Evolutionary conservation across 257 asterid species (phyloP).

Genomic region (Striga asiatica): DNA sequence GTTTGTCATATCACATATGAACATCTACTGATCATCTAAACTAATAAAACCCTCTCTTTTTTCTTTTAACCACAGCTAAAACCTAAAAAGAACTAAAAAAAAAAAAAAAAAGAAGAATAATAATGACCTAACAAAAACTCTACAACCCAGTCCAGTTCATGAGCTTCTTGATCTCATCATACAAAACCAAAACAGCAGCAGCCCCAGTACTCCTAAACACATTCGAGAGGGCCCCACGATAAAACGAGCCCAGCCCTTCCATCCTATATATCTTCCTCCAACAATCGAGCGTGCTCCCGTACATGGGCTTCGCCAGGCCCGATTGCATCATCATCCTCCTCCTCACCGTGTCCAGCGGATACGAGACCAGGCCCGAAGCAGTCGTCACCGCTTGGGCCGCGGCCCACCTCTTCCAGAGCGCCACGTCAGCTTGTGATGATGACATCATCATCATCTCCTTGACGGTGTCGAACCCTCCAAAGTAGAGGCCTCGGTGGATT

Average conservation of each 20-base stretch:
- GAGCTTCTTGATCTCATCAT: slow-evolving; percentile 81
- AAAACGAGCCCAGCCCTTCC: slow-evolving; percentile 72
- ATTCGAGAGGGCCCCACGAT: slow-evolving; percentile 91
- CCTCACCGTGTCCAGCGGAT: slow-evolving; percentile 85
- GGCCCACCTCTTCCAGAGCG: slow-evolving; percentile 81
- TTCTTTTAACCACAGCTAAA: no score
- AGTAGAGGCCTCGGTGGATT: slow-evolving; percentile 80
- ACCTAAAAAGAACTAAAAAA: background rate
- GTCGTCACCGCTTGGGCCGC: slow-evolving; percentile 96
- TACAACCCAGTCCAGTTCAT: slow-evolving; percentile 84
- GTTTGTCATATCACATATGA: background rate
- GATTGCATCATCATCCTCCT: slow-evolving; percentile 99
- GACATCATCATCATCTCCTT: slow-evolving; percentile 54
- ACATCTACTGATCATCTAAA: no score
- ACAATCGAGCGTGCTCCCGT: slow-evolving; percentile 54
- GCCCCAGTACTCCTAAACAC: slow-evolving; percentile 93
- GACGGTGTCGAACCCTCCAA: slow-evolving; percentile 79
- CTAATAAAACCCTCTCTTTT: background rate
- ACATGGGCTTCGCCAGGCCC: slow-evolving; percentile 66
- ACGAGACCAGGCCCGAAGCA: slow-evolving; percentile 76
- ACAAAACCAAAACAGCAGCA: slow-evolving; percentile 86
- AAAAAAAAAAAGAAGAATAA: no score
- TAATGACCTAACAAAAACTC: no score
- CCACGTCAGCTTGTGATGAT: slow-evolving; percentile 32
- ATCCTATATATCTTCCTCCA: slow-evolving; percentile 64